phyloP scores from a whole-genome alignment of 1,284 basidiomycete genomes.

The Fistulina hepatica region DNA sequence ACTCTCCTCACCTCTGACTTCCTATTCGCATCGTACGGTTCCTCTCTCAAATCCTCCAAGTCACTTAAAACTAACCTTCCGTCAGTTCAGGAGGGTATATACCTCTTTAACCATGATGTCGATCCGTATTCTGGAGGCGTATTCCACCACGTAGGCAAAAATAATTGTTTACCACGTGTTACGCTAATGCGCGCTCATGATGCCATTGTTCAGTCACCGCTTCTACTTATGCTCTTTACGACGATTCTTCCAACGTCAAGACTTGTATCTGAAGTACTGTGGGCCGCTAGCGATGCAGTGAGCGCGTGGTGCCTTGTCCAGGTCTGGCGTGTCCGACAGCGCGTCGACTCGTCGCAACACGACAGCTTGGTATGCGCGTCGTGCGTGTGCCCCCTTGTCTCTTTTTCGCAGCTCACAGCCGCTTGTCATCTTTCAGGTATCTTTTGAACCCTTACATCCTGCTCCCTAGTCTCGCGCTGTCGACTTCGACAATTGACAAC shows the following conservation, averaged over 20 bases:
- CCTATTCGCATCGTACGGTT: conserved; percentile 40
- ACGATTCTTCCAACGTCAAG: conserved; percentile 47
- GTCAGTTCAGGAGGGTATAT: conserved; percentile 83
- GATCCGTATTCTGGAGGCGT: conserved; percentile 80
- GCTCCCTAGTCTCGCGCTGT: conserved; percentile 67
- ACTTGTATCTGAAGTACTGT: conserved; percentile 44
- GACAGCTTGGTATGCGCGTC: conserved; percentile 48
- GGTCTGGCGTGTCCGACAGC: conserved; percentile 56
- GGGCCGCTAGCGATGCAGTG: conserved; percentile 59
- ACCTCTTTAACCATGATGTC: conserved; percentile 58
- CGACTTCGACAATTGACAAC: conserved; percentile 75
- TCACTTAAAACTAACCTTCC: conserved; percentile 8
- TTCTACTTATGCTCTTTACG: conserved; percentile 70
- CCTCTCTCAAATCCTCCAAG: conserved; percentile 4
- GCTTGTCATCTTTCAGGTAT: conserved; percentile 39
- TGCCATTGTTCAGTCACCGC: conserved; percentile 51
- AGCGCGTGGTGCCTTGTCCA: conserved; percentile 57
- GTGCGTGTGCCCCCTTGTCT: conserved; percentile 32
- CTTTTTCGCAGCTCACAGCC: background rate
- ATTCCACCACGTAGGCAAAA: conserved; percentile 67
- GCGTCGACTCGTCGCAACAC: conserved; percentile 33
- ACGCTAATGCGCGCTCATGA: conserved; percentile 9
- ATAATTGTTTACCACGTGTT: conserved; percentile 2
- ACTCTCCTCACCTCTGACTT: conserved; percentile 74
- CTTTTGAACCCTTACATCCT: conserved; percentile 84